Conservation (phyloP, 768 basidiomycete genomes). For the Kockovaella imperatae region DNA sequence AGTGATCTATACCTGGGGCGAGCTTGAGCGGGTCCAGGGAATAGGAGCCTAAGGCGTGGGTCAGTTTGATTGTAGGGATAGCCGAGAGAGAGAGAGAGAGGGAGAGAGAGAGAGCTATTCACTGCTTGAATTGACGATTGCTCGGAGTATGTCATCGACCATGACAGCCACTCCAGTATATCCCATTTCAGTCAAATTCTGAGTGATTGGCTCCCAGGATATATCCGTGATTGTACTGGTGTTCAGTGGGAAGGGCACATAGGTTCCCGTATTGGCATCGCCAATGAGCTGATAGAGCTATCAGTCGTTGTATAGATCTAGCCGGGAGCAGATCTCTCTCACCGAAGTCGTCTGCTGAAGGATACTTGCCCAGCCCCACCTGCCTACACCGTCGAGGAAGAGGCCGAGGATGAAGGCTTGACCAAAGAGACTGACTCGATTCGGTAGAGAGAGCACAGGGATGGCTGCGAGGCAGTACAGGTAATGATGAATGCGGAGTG, state of each 20-base stretch:
- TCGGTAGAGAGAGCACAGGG: slow-evolving; percentile 30
- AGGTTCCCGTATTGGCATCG: slow-evolving; percentile 10
- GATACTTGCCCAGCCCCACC: slow-evolving; percentile 37
- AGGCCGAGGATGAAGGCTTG: slow-evolving; percentile 33
- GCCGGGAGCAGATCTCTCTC: slow-evolving; percentile 1
- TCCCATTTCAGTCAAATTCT: background rate
- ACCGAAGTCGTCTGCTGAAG: slow-evolving; percentile 24
- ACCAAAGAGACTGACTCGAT: slow-evolving; percentile 21
- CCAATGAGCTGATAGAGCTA: slow-evolving; percentile 19
- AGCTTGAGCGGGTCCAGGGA: too few species aligned
- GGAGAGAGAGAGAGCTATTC: too few species aligned
- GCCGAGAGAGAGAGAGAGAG: too few species aligned
- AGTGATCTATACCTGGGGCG: slow-evolving; percentile 16
- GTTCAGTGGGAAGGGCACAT: slow-evolving; percentile 15
- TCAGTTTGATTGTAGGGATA: too few species aligned
- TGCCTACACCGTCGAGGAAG: slow-evolving; percentile 34
- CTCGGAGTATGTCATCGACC: slow-evolving; percentile 26
- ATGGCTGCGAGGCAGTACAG: slow-evolving; percentile 22
- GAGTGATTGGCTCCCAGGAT: slow-evolving; percentile 6
- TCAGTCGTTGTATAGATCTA: too few species aligned
- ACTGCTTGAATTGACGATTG: slow-evolving; percentile 10
- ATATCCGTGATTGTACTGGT: slow-evolving; percentile 4
- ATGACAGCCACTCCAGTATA: slow-evolving; percentile 21
- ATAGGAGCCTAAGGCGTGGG: too few species aligned
- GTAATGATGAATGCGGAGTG: slow-evolving; percentile 32